A percentile compares a stretch with the other conserved stretches of the same genome.
These are phyloP conservation scores for Mortierella sp. DNA, from an alignment of 371 early-diverging fungal genomes.

Conservation along the genomic window DNA sequence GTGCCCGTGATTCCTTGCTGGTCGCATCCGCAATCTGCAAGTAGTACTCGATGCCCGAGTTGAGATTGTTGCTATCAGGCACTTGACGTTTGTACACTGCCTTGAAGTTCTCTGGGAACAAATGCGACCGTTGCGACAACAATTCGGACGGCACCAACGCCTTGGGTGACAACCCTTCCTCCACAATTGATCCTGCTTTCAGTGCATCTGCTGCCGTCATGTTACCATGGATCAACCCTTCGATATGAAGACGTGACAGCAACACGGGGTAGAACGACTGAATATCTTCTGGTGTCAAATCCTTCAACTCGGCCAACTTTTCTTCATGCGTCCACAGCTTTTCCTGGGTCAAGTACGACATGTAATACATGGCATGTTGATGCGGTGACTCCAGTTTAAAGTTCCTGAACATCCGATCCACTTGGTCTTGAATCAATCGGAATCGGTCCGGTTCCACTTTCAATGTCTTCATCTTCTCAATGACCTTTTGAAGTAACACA, in stretches of 20 bases:
- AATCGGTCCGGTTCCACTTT: conserved; percentile 76
- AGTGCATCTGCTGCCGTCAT: conserved; percentile 72
- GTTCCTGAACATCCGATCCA: conserved; percentile 77
- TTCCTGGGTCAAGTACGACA: conserved; percentile 80
- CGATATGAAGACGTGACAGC: conserved; percentile 74
- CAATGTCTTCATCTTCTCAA: conserved; percentile 74
- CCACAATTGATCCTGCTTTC: conserved; percentile 63
- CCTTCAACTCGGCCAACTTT: conserved; percentile 70
- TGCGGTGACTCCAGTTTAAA: conserved; percentile 78
- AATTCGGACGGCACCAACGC: conserved; percentile 71
- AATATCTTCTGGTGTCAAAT: conserved; percentile 78
- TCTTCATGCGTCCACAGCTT: conserved; percentile 86
- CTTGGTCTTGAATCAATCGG: conserved; percentile 77
- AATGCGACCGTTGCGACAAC: conserved; percentile 69
- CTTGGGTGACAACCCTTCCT: conserved; percentile 66
- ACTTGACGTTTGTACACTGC: conserved; percentile 75
- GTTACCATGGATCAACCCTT: conserved; percentile 90
- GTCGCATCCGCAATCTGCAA: conserved; percentile 71
- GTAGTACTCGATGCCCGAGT: conserved; percentile 88
- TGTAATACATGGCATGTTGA: conserved; percentile 82
- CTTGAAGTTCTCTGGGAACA: conserved; percentile 69
- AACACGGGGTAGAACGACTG: conserved; percentile 76
- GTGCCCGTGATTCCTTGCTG: conserved; percentile 67
- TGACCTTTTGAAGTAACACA: conserved; percentile 74
- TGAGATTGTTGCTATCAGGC: conserved; percentile 82